Evolutionary conservation across 306 rosid species (phyloP).

Genomic region (Malus sylvestris): DNA sequence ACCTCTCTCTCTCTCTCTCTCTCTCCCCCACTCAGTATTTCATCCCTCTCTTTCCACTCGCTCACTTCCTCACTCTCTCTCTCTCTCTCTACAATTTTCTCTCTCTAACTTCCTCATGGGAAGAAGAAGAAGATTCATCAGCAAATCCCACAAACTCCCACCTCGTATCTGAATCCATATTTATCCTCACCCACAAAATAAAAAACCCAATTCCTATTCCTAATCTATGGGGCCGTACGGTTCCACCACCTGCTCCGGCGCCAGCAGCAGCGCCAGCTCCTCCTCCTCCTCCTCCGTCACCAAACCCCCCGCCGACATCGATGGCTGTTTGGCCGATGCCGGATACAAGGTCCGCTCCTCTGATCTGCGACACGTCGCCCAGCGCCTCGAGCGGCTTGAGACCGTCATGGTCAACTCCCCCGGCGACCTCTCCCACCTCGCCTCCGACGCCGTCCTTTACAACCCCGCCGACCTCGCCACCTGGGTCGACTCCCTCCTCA

Average conservation of each 20-base stretch:
- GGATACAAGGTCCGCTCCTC: constrained; percentile 75
- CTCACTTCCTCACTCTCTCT: not conserved
- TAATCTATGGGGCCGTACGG: constrained; percentile 38
- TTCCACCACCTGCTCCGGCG: constrained; percentile 15
- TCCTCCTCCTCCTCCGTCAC: constrained; percentile 27
- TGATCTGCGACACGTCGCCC: constrained; percentile 66
- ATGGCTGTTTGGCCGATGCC: constrained; percentile 55
- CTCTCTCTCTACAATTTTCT: not conserved
- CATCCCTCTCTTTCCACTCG: constrained; percentile 20
- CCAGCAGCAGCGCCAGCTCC: constrained; percentile 40
- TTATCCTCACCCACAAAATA: not conserved
- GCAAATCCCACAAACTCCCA: constrained; percentile 1
- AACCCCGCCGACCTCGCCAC: constrained; percentile 67
- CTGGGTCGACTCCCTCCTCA: constrained; percentile 78
- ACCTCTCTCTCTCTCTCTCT: constrained; percentile 9
- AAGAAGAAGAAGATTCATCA: not conserved
- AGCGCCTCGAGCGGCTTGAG: constrained; percentile 56
- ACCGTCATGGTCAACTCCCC: constrained; percentile 55
- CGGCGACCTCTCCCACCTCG: constrained; percentile 47
- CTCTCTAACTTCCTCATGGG: not conserved
- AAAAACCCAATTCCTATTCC: not conserved
- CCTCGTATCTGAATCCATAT: not conserved
- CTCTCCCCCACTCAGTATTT: not conserved
- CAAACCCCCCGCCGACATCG: constrained; percentile 40
- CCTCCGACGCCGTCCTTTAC: constrained; percentile 54